Conservation (phyloP, 352 stramenopile species). For the Plasmopara halstedii region DNA sequence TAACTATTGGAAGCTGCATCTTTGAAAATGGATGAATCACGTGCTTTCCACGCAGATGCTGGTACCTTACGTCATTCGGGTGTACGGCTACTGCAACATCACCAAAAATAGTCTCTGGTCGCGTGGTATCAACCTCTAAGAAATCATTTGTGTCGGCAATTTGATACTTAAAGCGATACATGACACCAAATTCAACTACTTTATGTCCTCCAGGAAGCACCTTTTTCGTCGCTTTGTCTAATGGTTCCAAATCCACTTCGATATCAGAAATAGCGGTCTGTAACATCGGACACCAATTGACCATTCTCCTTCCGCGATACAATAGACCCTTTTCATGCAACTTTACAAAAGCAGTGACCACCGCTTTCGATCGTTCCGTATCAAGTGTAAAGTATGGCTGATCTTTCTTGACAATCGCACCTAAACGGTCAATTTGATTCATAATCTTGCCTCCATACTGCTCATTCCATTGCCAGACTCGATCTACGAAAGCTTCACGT, state of each 20-base stretch:
- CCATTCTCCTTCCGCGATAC: conserved; percentile 93
- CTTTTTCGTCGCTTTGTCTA: conserved; percentile 86
- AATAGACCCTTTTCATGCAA: conserved; percentile 97
- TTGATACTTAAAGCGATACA: conserved; percentile 76
- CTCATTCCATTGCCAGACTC: conserved; percentile 98
- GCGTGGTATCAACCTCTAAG: conserved; percentile 95
- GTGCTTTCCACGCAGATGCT: conserved; percentile 91
- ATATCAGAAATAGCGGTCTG: conserved; percentile 95
- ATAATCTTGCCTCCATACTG: conserved; percentile 96
- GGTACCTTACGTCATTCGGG: conserved; percentile 92
- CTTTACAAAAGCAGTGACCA: conserved; percentile 61
- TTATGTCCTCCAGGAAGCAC: conserved; percentile 60
- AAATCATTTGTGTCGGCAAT: conserved; percentile 50
- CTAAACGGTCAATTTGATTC: conserved; percentile 91
- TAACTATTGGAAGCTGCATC: conserved; percentile 91
- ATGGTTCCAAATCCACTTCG: conserved; percentile 96
- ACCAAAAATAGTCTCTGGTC: conserved; percentile 98
- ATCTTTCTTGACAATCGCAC: conserved; percentile 94
- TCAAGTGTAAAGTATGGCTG: conserved; percentile 98
- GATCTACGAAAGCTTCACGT: conserved; percentile 94
- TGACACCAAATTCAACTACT: conserved; percentile 78
- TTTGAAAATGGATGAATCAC: conserved; percentile 93
- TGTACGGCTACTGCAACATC: conserved; percentile 98
- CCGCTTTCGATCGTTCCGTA: conserved; percentile 77
- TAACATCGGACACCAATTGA: conserved; percentile 97